Evolutionary conservation across 345 rosid genomes (phyloP).

Genomic region (Erodium maritimum): DNA sequence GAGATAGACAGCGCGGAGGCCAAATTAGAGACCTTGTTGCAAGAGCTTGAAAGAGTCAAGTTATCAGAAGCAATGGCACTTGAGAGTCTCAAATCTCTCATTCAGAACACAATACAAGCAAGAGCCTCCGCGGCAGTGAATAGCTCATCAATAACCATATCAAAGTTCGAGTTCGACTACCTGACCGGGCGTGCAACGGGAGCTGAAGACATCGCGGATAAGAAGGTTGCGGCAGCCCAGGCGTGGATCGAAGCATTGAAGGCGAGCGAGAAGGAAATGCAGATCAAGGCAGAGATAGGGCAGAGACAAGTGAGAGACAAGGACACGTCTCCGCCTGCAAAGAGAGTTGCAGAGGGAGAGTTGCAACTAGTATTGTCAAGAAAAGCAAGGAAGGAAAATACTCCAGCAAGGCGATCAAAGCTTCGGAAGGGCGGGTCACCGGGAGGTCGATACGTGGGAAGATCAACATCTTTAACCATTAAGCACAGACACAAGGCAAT

Average conservation of each 20-base stretch:
- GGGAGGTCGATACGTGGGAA: conserved; percentile 18
- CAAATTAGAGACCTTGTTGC: conserved; percentile 37
- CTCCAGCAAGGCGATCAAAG: conserved; percentile 28
- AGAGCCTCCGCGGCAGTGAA: conserved; percentile 36
- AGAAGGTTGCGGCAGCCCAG: conserved; percentile 82
- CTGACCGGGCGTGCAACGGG: conserved; percentile 44
- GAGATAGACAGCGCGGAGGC: conserved; percentile 43
- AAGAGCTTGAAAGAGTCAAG: conserved; percentile 52
- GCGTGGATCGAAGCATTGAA: conserved; percentile 85
- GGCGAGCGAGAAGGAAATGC: conserved; percentile 58
- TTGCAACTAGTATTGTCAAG: conserved; percentile 15
- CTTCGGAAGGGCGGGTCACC: conserved; percentile 36
- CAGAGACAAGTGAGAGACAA: conserved; percentile 33
- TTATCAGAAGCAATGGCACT: conserved; percentile 49
- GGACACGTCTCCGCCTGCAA: conserved; percentile 24
- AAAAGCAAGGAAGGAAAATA: conserved; percentile 24
- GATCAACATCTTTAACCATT: conserved; percentile 30
- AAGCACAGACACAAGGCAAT: conserved; percentile 49
- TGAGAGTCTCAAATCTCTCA: conserved; percentile 35
- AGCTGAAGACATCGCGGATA: conserved; percentile 73
- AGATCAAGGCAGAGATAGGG: conserved; percentile 45
- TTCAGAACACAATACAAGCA: conserved; percentile 29
- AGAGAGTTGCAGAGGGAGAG: conserved; percentile 30
- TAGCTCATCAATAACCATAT: conserved; percentile 38
- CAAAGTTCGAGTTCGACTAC: conserved; percentile 76